A percentile compares a stretch with the other conserved stretches of the same genome.
phyloP scores from a whole-genome alignment of 305 asterid species.

The Salvia sclarea region DNA sequence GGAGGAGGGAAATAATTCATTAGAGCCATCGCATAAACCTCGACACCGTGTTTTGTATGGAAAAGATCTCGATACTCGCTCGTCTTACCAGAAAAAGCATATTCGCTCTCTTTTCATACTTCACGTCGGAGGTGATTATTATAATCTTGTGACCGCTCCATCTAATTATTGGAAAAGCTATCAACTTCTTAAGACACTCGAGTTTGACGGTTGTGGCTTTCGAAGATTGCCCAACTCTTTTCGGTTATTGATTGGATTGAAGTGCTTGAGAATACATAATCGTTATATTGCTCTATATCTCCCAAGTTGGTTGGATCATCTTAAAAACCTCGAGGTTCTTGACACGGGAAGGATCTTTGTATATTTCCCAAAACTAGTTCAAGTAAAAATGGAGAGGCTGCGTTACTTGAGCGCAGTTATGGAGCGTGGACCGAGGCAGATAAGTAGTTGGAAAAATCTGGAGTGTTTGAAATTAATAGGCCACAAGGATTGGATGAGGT shows the following conservation, averaged over 20 bases:
- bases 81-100: too few species aligned
- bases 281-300: not conserved
- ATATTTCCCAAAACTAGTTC: not conserved
- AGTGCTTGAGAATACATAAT: not conserved
- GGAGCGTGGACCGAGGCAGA: too few species aligned
- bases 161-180: not conserved
- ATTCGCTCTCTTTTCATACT: too few species aligned
- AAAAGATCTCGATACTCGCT: not conserved
- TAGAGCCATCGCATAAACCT: not conserved
- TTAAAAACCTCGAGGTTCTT: slow-evolving; percentile 3
- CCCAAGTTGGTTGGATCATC: not conserved
- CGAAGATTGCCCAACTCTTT: too few species aligned
- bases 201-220: too few species aligned
- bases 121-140: not conserved
- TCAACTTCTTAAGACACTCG: not conserved
- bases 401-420: too few species aligned
- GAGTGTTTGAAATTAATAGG: too few species aligned
- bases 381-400: too few species aligned
- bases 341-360: not conserved
- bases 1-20: not conserved
- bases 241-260: not conserved
- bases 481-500: too few species aligned
- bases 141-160: not conserved
- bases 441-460: too few species aligned
- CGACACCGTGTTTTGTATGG: not conserved